Conservation (phyloP, 768 basidiomycete genomes). For the Auriscalpium vulgare region DNA sequence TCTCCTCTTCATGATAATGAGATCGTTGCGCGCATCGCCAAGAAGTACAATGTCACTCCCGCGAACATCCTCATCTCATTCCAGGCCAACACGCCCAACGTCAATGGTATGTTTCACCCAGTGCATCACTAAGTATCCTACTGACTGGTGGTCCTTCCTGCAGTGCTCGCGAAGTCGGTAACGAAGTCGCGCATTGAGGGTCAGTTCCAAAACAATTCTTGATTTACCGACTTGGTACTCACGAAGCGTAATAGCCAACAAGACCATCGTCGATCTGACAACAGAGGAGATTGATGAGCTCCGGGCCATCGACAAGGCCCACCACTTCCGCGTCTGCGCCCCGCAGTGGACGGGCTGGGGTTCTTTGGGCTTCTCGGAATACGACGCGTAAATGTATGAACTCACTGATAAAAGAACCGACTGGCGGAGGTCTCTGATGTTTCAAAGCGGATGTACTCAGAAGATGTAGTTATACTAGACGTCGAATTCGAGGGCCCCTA, state of each 20-base stretch:
- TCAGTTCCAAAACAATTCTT: slow-evolving; percentile 18
- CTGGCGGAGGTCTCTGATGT: too few relatives aligned
- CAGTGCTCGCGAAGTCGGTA: slow-evolving; percentile 73
- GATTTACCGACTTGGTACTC: background rate
- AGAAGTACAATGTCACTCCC: slow-evolving; percentile 47
- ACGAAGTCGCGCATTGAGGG: slow-evolving; percentile 55
- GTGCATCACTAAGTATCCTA: slow-evolving; percentile 15
- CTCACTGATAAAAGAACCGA: background rate
- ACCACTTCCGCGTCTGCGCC: slow-evolving; percentile 58
- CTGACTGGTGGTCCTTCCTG: slow-evolving; percentile 4
- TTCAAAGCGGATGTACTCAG: too few relatives aligned
- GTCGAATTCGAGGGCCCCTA: too few relatives aligned
- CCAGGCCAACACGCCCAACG: slow-evolving; percentile 58
- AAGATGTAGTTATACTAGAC: too few relatives aligned
- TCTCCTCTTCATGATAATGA: slow-evolving; percentile 59
- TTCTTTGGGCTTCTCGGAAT: slow-evolving; percentile 50
- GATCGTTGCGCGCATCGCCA: slow-evolving; percentile 53
- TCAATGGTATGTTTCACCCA: slow-evolving; percentile 34
- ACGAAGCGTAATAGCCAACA: slow-evolving; percentile 37
- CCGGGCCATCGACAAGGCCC: slow-evolving; percentile 48
- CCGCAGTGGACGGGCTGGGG: slow-evolving; percentile 62
- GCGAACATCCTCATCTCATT: slow-evolving; percentile 67
- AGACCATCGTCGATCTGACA: slow-evolving; percentile 51
- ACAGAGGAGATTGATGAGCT: slow-evolving; percentile 54
- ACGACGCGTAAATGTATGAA: background rate